Conservation (phyloP, 2,329 filamentous ascomycete genomes). For the Calonectria leucothoes region DNA sequence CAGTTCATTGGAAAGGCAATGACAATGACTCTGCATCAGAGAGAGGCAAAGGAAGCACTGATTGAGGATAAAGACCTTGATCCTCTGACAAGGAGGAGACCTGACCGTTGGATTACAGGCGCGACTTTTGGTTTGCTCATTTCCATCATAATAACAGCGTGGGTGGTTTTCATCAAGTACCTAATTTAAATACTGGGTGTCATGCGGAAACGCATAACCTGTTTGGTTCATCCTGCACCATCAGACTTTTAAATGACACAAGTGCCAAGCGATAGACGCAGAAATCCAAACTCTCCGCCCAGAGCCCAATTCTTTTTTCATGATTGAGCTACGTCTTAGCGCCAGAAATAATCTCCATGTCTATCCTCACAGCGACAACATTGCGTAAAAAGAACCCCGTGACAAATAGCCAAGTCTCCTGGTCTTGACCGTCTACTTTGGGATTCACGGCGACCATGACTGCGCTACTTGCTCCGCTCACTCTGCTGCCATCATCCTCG, state of each 20-base stretch:
- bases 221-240: neutral
- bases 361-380: neutral
- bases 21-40: slow-evolving; percentile 32
- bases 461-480: neutral
- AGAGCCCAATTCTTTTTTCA: too few species aligned
- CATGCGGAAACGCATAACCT: too few species aligned
- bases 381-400: neutral
- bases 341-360: neutral
- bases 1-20: slow-evolving; percentile 33
- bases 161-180: slow-evolving; percentile 35
- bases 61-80: slow-evolving; percentile 29
- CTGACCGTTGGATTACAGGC: slow-evolving; percentile 22
- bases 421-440: neutral
- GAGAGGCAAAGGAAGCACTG: slow-evolving; percentile 27
- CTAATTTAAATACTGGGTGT: slow-evolving; percentile 19
- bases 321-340: neutral
- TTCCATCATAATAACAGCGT: slow-evolving; percentile 29
- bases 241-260: too few species aligned
- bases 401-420: neutral
- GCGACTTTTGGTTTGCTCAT: slow-evolving; percentile 24
- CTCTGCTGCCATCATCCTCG: neutral
- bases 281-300: too few species aligned
- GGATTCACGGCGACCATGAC: neutral
- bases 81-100: slow-evolving; percentile 31
- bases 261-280: too few species aligned